phyloP scores from a whole-genome alignment of 2,329 filamentous ascomycete species.

The Phyllosticta paracitricarpa region DNA sequence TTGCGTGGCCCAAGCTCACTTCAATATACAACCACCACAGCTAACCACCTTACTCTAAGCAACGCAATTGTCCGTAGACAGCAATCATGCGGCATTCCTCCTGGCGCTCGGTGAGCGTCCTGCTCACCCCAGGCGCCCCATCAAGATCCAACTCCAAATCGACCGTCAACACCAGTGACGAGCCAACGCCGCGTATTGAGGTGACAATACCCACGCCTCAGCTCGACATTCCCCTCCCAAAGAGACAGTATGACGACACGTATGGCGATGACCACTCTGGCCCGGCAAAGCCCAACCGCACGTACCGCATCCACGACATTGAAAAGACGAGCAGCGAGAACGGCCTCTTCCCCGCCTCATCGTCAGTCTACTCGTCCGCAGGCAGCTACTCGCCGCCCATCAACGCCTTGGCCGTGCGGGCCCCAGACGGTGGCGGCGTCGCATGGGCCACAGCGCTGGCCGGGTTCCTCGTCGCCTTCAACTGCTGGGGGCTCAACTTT shows the following conservation, averaged over 20 bases:
- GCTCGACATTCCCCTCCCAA: background rate
- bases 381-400: background rate
- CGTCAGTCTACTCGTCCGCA: background rate
- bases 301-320: background rate
- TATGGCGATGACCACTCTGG: background rate
- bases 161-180: background rate
- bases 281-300: background rate
- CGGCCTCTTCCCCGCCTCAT: background rate
- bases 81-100: background rate
- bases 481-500: conserved; percentile 22
- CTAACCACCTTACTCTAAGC: background rate
- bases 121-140: background rate
- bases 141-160: background rate
- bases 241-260: background rate
- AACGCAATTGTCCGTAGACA: background rate
- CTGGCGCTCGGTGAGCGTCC: background rate
- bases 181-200: background rate
- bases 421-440: background rate
- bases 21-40: background rate
- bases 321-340: background rate
- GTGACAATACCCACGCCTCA: background rate
- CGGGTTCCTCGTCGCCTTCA: conserved; percentile 8
- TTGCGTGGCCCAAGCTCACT: background rate
- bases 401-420: background rate
- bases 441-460: background rate